Evolutionary conservation across 768 basidiomycete genomes (phyloP).

Genomic region (Lyophyllum atratum): DNA sequence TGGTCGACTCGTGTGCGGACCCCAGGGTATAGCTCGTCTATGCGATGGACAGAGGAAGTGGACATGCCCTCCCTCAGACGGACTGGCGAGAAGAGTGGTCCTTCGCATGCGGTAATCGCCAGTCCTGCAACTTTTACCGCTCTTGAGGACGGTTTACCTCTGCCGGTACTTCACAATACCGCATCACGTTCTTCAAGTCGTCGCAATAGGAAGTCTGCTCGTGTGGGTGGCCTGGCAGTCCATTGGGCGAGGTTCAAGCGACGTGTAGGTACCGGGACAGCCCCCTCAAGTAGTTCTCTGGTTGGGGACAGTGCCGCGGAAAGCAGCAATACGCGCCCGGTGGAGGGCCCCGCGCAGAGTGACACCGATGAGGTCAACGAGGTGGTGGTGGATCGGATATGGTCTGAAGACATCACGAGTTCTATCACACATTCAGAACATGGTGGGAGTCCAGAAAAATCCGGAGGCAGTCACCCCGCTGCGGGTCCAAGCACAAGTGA

Average conservation of each 20-base stretch:
- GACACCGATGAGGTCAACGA: slow-evolving; percentile 57
- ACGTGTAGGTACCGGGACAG: slow-evolving; percentile 55
- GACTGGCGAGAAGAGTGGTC: slow-evolving; percentile 11
- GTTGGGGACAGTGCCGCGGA: slow-evolving; percentile 50
- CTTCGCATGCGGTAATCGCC: slow-evolving; percentile 17
- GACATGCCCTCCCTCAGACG: slow-evolving; percentile 11
- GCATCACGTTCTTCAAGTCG: slow-evolving; percentile 21
- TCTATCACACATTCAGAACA: slow-evolving; percentile 56
- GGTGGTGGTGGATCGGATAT: slow-evolving; percentile 74
- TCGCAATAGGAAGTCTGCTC: slow-evolving; percentile 35
- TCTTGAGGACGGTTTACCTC: slow-evolving; percentile 36
- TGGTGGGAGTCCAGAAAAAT: slow-evolving; percentile 48
- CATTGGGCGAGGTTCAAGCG: slow-evolving; percentile 55
- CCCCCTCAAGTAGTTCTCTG: slow-evolving; percentile 56
- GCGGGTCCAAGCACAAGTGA: slow-evolving; percentile 31
- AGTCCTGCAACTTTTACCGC: slow-evolving; percentile 29
- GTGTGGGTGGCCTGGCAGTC: slow-evolving; percentile 37
- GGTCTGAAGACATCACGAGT: slow-evolving; percentile 61
- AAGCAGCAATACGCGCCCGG: slow-evolving; percentile 31
- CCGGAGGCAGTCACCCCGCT: slow-evolving; percentile 43
- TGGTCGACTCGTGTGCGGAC: slow-evolving; percentile 12
- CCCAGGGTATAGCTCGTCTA: slow-evolving; percentile 11
- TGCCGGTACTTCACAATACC: slow-evolving; percentile 39
- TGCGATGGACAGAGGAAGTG: slow-evolving; percentile 20
- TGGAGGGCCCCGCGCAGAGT: slow-evolving; percentile 17